phyloP scores from a whole-genome alignment of 2,329 filamentous ascomycete species.

The Pseudogymnoascus sp. region DNA sequence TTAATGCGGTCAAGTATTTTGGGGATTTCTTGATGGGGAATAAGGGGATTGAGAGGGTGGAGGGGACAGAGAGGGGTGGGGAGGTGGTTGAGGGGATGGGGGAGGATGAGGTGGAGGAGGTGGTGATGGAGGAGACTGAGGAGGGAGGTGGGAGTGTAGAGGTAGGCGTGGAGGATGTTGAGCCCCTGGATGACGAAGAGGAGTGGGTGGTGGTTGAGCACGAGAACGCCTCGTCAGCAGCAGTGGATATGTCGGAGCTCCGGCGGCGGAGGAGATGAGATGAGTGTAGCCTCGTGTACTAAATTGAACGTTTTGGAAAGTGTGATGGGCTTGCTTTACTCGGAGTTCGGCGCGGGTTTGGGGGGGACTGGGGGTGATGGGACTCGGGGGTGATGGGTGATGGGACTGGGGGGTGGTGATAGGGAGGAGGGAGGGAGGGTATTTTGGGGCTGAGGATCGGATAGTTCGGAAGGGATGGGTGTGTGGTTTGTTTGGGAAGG shows the following conservation, averaged over 20 bases:
- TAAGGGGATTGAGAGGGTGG: constrained; percentile 50
- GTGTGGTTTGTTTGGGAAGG: not conserved
- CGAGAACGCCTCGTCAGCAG: constrained; percentile 11
- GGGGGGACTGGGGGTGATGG: not conserved
- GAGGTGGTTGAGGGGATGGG: constrained; percentile 11
- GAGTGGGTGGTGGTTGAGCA: not conserved
- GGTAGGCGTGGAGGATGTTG: not conserved
- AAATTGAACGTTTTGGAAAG: not conserved
- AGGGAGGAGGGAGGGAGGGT: not conserved
- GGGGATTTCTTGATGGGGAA: constrained; percentile 69
- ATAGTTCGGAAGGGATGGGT: not conserved
- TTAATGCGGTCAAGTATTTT: constrained; percentile 75
- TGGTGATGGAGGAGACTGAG: not conserved
- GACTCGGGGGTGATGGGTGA: not conserved
- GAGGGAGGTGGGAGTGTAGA: constrained; percentile 5
- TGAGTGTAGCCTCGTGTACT: not conserved
- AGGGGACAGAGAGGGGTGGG: constrained; percentile 30
- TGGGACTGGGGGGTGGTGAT: too few species aligned
- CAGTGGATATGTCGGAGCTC: constrained; percentile 21
- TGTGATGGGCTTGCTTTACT: not conserved
- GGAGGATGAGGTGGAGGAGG: not conserved
- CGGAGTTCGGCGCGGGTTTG: not conserved
- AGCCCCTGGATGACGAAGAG: not conserved
- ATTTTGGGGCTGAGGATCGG: not conserved
- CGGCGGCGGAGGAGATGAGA: constrained; percentile 17